These are phyloP conservation scores for Podaxis sp. DNA, from an alignment of 768 basidiomycete genomes.

Conservation along the genomic window DNA sequence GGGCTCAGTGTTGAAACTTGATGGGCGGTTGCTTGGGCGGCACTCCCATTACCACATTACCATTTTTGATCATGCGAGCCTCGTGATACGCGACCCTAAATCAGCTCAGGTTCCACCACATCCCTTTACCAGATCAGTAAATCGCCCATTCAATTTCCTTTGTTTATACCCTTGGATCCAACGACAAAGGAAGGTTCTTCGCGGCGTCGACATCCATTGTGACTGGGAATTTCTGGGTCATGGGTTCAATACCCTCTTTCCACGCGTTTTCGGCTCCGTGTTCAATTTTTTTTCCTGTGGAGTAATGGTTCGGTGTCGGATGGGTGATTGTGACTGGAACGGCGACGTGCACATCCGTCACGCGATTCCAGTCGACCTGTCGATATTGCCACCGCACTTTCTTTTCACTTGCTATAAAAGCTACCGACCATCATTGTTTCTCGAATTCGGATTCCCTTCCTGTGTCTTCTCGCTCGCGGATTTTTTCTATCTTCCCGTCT, in stretches of 20 bases:
- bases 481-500: not conserved
- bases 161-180: constrained; percentile 9
- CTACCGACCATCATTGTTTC: constrained; percentile 2
- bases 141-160: not conserved
- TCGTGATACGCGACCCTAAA: constrained; percentile 10
- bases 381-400: not conserved
- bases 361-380: constrained; percentile 3
- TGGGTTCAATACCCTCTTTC: not conserved
- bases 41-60: constrained; percentile 5
- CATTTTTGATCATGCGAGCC: constrained; percentile 12
- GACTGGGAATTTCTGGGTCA: constrained; percentile 18
- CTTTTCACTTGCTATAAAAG: constrained; percentile 4
- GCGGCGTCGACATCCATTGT: not conserved
- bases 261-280: constrained; percentile 6
- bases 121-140: not conserved
- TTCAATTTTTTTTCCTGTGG: constrained; percentile 8
- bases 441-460: not conserved
- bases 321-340: not conserved
- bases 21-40: constrained; percentile 12
- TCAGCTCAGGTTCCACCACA: constrained; percentile 4
- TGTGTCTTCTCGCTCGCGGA: not conserved
- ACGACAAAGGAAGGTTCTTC: not conserved
- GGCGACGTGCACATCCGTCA: not conserved
- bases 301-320: constrained; percentile 9
- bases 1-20: constrained; percentile 9